phyloP scores from a whole-genome alignment of 352 stramenopile species.

The Lagenidium giganteum region DNA sequence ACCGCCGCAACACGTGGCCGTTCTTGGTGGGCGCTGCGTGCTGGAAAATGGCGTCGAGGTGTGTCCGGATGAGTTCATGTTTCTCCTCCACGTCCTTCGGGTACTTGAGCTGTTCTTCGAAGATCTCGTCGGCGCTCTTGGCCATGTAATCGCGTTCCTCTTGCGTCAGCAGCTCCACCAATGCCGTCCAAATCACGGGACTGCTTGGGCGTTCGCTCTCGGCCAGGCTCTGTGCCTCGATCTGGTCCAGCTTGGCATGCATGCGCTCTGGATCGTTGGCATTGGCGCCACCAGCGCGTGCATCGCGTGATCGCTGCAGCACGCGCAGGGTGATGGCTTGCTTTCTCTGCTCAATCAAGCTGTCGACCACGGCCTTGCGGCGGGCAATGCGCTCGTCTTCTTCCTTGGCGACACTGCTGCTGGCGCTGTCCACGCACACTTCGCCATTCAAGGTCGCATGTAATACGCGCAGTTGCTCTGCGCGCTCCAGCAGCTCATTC shows the following conservation, averaged over 20 bases:
- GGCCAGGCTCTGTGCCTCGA: slow-evolving; percentile 28
- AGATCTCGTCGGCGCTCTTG: slow-evolving; percentile 47
- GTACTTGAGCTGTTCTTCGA: slow-evolving; percentile 67
- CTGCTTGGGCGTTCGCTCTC: slow-evolving; percentile 14
- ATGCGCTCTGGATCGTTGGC: slow-evolving; percentile 20
- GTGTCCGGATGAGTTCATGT: slow-evolving; percentile 23
- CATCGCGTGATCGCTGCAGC: too few relatives aligned
- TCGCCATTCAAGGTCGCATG: slow-evolving; percentile 17
- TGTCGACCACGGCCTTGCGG: background rate
- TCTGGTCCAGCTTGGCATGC: slow-evolving; percentile 32
- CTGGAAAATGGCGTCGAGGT: slow-evolving; percentile 37
- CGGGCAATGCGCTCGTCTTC: slow-evolving; percentile 9
- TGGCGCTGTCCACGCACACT: too few relatives aligned
- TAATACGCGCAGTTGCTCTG: slow-evolving; percentile 11
- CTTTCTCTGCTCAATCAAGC: slow-evolving; percentile 8
- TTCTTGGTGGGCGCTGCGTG: slow-evolving; percentile 26
- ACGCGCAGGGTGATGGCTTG: too few relatives aligned
- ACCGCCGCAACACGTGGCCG: slow-evolving; percentile 30
- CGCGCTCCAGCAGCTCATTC: slow-evolving; percentile 13
- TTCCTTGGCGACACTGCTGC: slow-evolving; percentile 11
- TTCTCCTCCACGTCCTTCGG: slow-evolving; percentile 27
- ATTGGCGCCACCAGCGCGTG: background rate
- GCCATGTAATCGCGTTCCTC: slow-evolving; percentile 46
- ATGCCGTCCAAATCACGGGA: slow-evolving; percentile 25
- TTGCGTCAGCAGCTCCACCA: slow-evolving; percentile 34